These are phyloP conservation scores for Multifurca ochricompacta DNA, from an alignment of 768 basidiomycete genomes.

Conservation along the genomic window DNA sequence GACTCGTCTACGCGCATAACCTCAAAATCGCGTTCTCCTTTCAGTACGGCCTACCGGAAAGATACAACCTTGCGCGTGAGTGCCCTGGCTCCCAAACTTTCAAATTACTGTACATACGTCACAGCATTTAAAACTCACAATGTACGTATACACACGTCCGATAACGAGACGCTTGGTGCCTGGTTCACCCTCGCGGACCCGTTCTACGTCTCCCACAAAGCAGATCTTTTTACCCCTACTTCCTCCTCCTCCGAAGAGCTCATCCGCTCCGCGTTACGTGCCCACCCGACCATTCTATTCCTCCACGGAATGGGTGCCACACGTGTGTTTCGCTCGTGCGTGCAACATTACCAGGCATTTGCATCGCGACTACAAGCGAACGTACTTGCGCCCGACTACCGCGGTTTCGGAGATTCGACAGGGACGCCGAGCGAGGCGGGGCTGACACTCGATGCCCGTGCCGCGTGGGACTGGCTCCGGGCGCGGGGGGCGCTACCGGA, in stretches of 20 bases:
- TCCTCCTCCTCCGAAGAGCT: slow-evolving; percentile 26
- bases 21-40: slow-evolving; percentile 56
- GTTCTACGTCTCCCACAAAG: slow-evolving; percentile 34
- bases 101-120: background rate
- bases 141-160: slow-evolving; percentile 58
- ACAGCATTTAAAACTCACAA: slow-evolving; percentile 54
- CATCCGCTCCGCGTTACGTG: slow-evolving; percentile 46
- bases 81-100: background rate
- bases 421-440: slow-evolving; percentile 74
- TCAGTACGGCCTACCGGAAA: slow-evolving; percentile 61
- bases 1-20: slow-evolving; percentile 58
- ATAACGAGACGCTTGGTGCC: slow-evolving; percentile 78
- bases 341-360: slow-evolving; percentile 58
- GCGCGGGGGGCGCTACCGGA: slow-evolving; percentile 46
- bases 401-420: slow-evolving; percentile 85
- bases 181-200: slow-evolving; percentile 76
- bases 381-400: slow-evolving; percentile 84
- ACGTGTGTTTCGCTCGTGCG: slow-evolving; percentile 56
- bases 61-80: slow-evolving; percentile 76
- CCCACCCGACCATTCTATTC: slow-evolving; percentile 70
- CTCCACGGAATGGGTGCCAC: slow-evolving; percentile 88
- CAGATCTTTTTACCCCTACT: slow-evolving; percentile 32
- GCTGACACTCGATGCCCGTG: slow-evolving; percentile 60
- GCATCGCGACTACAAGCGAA: slow-evolving; percentile 62
- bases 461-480: slow-evolving; percentile 76